A percentile compares a stretch with the other conserved stretches of the same genome.
Conservation (phyloP, 495 filamentous ascomycete species). For the Glonium stellatum region DNA sequence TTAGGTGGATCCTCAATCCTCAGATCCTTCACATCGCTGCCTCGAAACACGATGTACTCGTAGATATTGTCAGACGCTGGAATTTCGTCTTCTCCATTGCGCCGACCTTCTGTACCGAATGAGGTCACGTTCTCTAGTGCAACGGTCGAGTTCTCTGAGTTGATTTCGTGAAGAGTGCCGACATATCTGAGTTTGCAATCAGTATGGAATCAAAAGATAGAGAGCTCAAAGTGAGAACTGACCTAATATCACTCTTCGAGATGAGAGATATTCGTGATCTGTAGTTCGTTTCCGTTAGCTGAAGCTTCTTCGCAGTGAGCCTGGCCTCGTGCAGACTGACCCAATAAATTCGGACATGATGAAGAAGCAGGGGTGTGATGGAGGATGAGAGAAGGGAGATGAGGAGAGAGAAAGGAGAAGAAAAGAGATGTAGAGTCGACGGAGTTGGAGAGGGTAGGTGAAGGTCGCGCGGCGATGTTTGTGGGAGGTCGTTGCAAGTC, state of each 20-base stretch:
- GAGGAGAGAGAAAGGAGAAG: slow-evolving; percentile 4
- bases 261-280: slow-evolving; percentile 81
- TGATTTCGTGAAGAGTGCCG: slow-evolving; percentile 94
- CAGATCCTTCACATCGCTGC: slow-evolving; percentile 97
- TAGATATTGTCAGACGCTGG: slow-evolving; percentile 76
- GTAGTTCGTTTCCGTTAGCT: slow-evolving; percentile 4
- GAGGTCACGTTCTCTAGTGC: slow-evolving; percentile 92
- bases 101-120: slow-evolving; percentile 86
- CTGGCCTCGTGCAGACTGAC: slow-evolving; percentile 33
- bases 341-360: slow-evolving; percentile 60
- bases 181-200: slow-evolving; percentile 64
- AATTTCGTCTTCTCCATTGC: slow-evolving; percentile 72
- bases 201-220: slow-evolving; percentile 28
- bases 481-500: slow-evolving; percentile 1
- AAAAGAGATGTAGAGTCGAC: background rate
- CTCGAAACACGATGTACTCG: slow-evolving; percentile 98
- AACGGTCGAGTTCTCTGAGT: slow-evolving; percentile 91
- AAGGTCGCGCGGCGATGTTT: background rate
- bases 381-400: slow-evolving; percentile 2
- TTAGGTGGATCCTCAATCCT: slow-evolving; percentile 78
- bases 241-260: slow-evolving; percentile 96
- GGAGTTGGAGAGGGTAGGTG: background rate
- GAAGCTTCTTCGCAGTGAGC: slow-evolving; percentile 6
- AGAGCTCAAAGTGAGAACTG: slow-evolving; percentile 32
- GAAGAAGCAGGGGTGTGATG: slow-evolving; percentile 8